phyloP scores from a whole-genome alignment of 768 basidiomycete species.

The Dictyophora rubrovolvata region DNA sequence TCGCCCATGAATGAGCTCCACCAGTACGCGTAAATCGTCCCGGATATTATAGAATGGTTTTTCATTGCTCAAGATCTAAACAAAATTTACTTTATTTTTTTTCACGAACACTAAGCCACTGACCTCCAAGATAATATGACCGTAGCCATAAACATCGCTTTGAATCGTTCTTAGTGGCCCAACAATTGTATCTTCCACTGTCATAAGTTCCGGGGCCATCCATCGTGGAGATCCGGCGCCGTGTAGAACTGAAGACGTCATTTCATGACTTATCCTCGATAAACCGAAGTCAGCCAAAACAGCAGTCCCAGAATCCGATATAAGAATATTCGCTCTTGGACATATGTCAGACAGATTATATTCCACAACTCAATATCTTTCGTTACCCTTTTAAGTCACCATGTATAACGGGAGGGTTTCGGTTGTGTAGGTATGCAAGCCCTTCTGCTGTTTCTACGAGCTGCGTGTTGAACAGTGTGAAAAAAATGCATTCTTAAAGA shows the following conservation, averaged over 20 bases:
- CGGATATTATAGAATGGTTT: constrained; percentile 3
- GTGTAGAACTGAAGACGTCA: constrained; percentile 16
- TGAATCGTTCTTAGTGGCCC: constrained; percentile 1
- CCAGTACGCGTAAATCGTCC: constrained; percentile 8
- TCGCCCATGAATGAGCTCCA: constrained; percentile 3
- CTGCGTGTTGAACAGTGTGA: constrained; percentile 17
- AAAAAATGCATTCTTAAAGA: neutral
- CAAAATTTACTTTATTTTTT: neutral
- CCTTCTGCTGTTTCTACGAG: constrained; percentile 35
- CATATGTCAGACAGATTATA: neutral
- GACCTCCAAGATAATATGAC: constrained; percentile 7
- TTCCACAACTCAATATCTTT: neutral
- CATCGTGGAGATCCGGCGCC: constrained; percentile 21
- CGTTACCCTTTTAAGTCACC: constrained; percentile 19
- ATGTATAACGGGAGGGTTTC: constrained; percentile 26
- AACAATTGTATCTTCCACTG: neutral
- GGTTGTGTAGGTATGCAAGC: constrained; percentile 32
- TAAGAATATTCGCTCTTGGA: constrained; percentile 36
- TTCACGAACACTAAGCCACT: neutral
- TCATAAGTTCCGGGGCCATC: constrained; percentile 25
- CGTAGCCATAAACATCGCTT: constrained; percentile 7
- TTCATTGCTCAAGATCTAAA: constrained; percentile 1
- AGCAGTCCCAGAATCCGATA: constrained; percentile 30
- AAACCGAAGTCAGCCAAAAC: constrained; percentile 45
- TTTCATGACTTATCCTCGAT: constrained; percentile 15